phyloP scores from a whole-genome alignment of 768 basidiomycete species.

The Termitomyces sp. region DNA sequence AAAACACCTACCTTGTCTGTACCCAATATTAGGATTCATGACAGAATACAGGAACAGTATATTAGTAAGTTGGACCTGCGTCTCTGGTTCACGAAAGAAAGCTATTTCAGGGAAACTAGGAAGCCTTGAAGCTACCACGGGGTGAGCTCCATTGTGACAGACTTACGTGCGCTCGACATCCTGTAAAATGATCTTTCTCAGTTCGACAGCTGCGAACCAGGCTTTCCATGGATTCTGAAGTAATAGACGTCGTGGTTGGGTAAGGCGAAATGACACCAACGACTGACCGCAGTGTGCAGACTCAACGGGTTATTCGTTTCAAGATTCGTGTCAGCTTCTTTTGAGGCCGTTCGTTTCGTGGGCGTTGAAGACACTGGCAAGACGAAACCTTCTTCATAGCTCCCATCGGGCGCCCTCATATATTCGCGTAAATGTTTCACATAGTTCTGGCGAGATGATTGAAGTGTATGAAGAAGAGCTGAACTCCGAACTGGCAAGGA shows the following conservation, averaged over 20 bases:
- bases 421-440: constrained; percentile 54
- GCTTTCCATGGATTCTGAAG: constrained; percentile 93
- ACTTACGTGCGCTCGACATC: constrained; percentile 95
- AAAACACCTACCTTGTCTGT: constrained; percentile 62
- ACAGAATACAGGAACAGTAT: constrained; percentile 83
- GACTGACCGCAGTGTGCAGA: constrained; percentile 62
- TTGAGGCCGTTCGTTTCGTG: constrained; percentile 18
- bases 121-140: constrained; percentile 5
- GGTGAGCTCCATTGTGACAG: not conserved
- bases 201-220: constrained; percentile 88
- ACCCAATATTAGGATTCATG: constrained; percentile 78
- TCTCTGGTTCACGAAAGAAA: constrained; percentile 75
- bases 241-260: not conserved
- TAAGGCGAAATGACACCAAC: not conserved
- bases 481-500: constrained; percentile 28
- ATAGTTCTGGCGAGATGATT: constrained; percentile 50
- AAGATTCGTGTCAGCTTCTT: constrained; percentile 34
- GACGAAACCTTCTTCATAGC: constrained; percentile 63
- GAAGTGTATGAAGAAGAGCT: constrained; percentile 36
- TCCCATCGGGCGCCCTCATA: constrained; percentile 83
- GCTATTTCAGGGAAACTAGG: constrained; percentile 90
- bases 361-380: constrained; percentile 43
- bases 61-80: constrained; percentile 78
- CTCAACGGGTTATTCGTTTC: constrained; percentile 79
- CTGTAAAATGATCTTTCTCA: constrained; percentile 84